Conservation (phyloP, 331 rosid species). For the Quercus lobata region DNA sequence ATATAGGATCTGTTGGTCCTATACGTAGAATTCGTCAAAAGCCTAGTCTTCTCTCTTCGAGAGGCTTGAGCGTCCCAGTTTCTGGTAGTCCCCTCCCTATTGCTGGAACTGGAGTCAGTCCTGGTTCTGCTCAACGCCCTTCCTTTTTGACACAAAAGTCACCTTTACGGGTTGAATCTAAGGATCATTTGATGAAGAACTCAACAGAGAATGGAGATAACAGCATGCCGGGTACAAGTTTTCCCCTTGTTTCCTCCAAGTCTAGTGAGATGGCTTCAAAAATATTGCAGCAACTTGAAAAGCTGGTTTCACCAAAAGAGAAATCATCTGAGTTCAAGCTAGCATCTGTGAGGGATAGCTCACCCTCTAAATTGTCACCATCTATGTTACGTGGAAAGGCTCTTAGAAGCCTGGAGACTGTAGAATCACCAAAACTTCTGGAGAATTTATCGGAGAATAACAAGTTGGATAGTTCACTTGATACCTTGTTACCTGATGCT, state of each 20-base stretch:
- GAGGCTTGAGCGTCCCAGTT: constrained; percentile 47
- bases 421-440: constrained; percentile 59
- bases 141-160: constrained; percentile 42
- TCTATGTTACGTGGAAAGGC: constrained; percentile 85
- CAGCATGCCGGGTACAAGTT: constrained; percentile 35
- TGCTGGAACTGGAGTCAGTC: constrained; percentile 26
- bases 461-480: constrained; percentile 18
- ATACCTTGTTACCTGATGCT: constrained; percentile 22
- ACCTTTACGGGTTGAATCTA: constrained; percentile 28
- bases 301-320: constrained; percentile 66
- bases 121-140: constrained; percentile 35
- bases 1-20: constrained; percentile 79
- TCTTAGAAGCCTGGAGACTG: constrained; percentile 73
- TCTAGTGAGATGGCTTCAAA: constrained; percentile 79
- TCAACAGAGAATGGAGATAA: constrained; percentile 41
- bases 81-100: constrained; percentile 45
- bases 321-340: constrained; percentile 49
- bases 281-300: constrained; percentile 78
- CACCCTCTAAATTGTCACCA: constrained; percentile 66
- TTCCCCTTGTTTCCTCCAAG: constrained; percentile 42
- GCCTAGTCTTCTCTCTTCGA: constrained; percentile 58
- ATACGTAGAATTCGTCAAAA: constrained; percentile 76
- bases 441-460: constrained; percentile 28
- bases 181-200: constrained; percentile 23
- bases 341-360: constrained; percentile 33